Conservation (phyloP, 331 rosid genomes). For the Spiraea crenata region DNA sequence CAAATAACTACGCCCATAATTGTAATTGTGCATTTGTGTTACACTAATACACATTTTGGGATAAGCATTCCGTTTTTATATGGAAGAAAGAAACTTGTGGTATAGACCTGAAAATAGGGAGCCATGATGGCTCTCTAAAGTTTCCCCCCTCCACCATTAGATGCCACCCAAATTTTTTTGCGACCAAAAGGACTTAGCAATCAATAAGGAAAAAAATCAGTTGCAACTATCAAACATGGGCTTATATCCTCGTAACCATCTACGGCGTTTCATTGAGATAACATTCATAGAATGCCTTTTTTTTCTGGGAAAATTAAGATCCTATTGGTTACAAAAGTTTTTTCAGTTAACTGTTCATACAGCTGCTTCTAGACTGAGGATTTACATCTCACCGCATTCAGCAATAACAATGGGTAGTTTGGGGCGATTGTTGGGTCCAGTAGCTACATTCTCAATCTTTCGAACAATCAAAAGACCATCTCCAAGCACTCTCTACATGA, state of each 20-base stretch:
- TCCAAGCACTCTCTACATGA: slow-evolving; percentile 90
- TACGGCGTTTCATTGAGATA: not conserved
- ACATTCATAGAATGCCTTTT: not conserved
- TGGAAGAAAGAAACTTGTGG: too few species aligned
- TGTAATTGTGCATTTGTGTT: too few species aligned
- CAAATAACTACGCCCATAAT: too few species aligned
- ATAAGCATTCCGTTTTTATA: too few species aligned
- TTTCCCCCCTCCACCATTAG: too few species aligned
- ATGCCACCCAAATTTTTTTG: too few species aligned
- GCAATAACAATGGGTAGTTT: slow-evolving; percentile 76
- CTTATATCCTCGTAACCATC: too few species aligned
- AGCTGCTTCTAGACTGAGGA: not conserved
- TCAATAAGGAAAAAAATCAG: too few species aligned
- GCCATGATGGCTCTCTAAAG: not conserved
- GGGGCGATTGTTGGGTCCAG: slow-evolving; percentile 91
- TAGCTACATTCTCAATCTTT: slow-evolving; percentile 96
- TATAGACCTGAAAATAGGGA: too few species aligned
- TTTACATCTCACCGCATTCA: slow-evolving; percentile 96
- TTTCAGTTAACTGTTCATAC: not conserved
- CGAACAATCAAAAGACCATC: slow-evolving; percentile 96
- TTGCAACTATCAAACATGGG: too few species aligned
- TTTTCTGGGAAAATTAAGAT: not conserved
- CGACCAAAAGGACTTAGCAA: too few species aligned
- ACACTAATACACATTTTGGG: too few species aligned
- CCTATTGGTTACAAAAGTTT: not conserved